Base-by-base conservation (phyloP, 2,329 filamentous ascomycete species). In the Cladophialophora exuberans region DNA sequence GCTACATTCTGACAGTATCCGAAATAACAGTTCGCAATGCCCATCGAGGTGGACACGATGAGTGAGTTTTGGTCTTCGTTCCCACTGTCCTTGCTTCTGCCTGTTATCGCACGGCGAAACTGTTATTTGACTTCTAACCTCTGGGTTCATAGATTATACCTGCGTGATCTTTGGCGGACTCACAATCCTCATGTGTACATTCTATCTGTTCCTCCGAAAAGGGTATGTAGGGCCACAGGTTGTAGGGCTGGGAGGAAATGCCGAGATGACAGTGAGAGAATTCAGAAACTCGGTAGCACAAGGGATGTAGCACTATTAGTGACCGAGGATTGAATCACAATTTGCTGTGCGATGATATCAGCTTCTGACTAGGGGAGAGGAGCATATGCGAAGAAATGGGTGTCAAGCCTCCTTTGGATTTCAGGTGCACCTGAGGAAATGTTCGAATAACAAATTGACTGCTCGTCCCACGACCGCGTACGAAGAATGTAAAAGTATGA, bases 111-210 rank as follows among this genome's bases (percentile, higher is more conserved):
- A n/a, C n/a, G n/a, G n/a, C n/a, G n/a, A n/a, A n/a, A n/a, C n/a
- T n/a, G n/a, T n/a, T n/a, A n/a, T n/a, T n/a, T 4, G 15, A n/a
- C n/a, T n/a, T n/a, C n/a, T n/a, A n/a, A n/a, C n/a, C n/a, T n/a
- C n/a, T n/a, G n/a, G n/a, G n/a, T n/a, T n/a, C 3, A 10, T 23
- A 49, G 46, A 82, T 60, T 82, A 82, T 62, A 72, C 74, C 7
- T 77, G 71, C 60, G 64, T 81, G 33, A 76, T 82, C 60, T 76
- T 76, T 0, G 78, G 77, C 5, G 79, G 78, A 1, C 66, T 81
- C 53, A 79, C 77, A 0, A 69, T 80, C 7, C 71, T 82, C 36
- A 70, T 81, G 1, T 70, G 66, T 1, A 57, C 70, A 1, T 81
- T 77, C 75, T 80, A 54, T 23, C 23, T 54, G 28, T 22, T 46